Base-by-base conservation (phyloP, 495 filamentous ascomycete species). In the Tetracladium marchalianum region DNA sequence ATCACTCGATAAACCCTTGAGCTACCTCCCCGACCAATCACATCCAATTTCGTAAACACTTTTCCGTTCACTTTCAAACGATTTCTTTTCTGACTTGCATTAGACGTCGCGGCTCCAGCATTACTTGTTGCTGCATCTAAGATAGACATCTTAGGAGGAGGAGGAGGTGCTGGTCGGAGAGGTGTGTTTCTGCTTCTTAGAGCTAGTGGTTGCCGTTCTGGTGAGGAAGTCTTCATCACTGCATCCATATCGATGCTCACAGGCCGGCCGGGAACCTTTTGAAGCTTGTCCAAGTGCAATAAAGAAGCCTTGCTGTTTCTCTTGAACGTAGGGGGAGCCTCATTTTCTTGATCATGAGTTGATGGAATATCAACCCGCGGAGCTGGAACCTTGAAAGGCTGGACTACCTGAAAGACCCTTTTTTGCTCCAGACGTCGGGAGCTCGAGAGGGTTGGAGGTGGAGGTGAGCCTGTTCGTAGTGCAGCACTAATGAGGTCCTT, bases 1-100 rank as follows among this genome's bases (percentile, higher is more conserved):
- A 95, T 93, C 6, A 98, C 92, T 35, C 90, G 84, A 60, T 95
- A 98, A 1, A 98, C 92, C 53, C 90, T 84, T 27, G 85, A 85
- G 49, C 86, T 95, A 17, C 92, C 92, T 46, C 92, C 92, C 35
- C 87, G 81, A 2, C 93, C 92, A 44, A 98, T 83, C 45, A 81
- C 84, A 59, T 94, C 90, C 44, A 97, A 73, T 17, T 87, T 77
- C 12, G 84, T 88, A 58, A 94, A 98, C 15, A 77, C 77, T 59
- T 92, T 93, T 58, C 87, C 86, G 59, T 98, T 98, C 42, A 98
- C 84, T 8, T 80, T 76, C 12, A 97, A 75, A 46, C 85, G 76
- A 31, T 82, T 84, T 39, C 85, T 78, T 51, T 86, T 87, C 64
- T 84, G 88, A 53, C 71, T 70, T 3, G 50, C 47, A 43, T 53